These are phyloP conservation scores for Priceomyces castillae DNA, from an alignment of 805 yeast species.

Conservation along the genomic window DNA sequence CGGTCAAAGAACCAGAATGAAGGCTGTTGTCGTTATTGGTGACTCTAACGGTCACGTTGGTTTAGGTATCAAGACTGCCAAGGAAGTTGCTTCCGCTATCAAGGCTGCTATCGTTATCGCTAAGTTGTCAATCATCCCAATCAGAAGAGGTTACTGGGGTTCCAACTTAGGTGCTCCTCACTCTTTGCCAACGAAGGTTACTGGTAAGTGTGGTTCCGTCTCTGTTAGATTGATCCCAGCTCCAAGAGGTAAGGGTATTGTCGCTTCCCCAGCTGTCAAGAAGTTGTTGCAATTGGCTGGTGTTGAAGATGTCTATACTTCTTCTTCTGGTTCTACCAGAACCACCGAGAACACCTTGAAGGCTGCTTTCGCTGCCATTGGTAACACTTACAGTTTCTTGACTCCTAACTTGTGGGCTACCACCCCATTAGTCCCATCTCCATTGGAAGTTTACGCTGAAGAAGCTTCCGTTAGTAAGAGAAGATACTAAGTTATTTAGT, in stretches of 20 bases:
- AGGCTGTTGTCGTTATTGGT: constrained; percentile 99
- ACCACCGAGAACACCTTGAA: constrained; percentile 99
- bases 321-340: constrained; percentile 99
- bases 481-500: constrained; percentile 57
- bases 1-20: constrained; percentile 99
- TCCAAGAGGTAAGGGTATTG: constrained; percentile 99
- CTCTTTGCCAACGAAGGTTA: constrained; percentile 95
- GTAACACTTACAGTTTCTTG: constrained; percentile 99
- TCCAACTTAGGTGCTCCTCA: constrained; percentile 99
- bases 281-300: constrained; percentile 99
- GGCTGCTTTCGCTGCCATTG: constrained; percentile 99
- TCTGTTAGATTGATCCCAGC: constrained; percentile 98
- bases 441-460: constrained; percentile 91
- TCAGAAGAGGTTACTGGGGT: constrained; percentile 99
- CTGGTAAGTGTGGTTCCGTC: constrained; percentile 99
- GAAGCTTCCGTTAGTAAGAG: constrained; percentile 74
- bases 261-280: constrained; percentile 99
- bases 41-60: constrained; percentile 99
- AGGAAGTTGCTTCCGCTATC: constrained; percentile 99
- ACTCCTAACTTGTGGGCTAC: constrained; percentile 99
- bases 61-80: constrained; percentile 99
- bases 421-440: constrained; percentile 81
- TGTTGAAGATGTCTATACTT: constrained; percentile 98
- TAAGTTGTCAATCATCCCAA: constrained; percentile 97
- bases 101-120: constrained; percentile 99